These are phyloP conservation scores for Candida xyloterini DNA, from an alignment of 805 yeast species.

Conservation along the genomic window DNA sequence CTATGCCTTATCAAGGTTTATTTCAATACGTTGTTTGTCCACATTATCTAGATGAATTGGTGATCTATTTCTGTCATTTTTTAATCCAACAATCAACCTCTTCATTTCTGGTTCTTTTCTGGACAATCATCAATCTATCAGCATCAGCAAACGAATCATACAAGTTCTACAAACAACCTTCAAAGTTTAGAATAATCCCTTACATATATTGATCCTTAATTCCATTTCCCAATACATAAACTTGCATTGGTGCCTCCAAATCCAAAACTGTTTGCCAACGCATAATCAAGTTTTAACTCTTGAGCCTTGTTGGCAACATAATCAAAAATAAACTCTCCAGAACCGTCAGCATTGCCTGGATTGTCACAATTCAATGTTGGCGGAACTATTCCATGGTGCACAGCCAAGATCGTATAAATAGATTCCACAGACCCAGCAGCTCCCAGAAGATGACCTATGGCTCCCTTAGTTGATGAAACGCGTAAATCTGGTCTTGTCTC, in stretches of 20 bases:
- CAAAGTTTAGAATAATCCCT: constrained; percentile 29
- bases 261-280: constrained; percentile 88
- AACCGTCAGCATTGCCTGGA: constrained; percentile 47
- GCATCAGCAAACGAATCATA: constrained; percentile 54
- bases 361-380: constrained; percentile 73
- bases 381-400: constrained; percentile 59
- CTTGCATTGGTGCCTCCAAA: constrained; percentile 96
- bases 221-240: constrained; percentile 44
- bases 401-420: constrained; percentile 69
- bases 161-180: constrained; percentile 39
- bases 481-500: constrained; percentile 38
- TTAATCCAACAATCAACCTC: constrained; percentile 17
- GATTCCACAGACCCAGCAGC: constrained; percentile 96
- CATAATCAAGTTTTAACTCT: constrained; percentile 43
- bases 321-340: constrained; percentile 46
- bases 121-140: constrained; percentile 48
- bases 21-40: constrained; percentile 57
- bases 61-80: constrained; percentile 44
- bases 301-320: constrained; percentile 53
- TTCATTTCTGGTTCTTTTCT: constrained; percentile 28
- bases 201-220: constrained; percentile 21
- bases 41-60: constrained; percentile 66
- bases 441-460: constrained; percentile 91
- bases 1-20: constrained; percentile 49
- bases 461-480: constrained; percentile 84